A percentile compares a stretch with the other conserved stretches of the same genome.
phyloP scores from a whole-genome alignment of 1,284 basidiomycete species.

The Agroathelia rolfsii region DNA sequence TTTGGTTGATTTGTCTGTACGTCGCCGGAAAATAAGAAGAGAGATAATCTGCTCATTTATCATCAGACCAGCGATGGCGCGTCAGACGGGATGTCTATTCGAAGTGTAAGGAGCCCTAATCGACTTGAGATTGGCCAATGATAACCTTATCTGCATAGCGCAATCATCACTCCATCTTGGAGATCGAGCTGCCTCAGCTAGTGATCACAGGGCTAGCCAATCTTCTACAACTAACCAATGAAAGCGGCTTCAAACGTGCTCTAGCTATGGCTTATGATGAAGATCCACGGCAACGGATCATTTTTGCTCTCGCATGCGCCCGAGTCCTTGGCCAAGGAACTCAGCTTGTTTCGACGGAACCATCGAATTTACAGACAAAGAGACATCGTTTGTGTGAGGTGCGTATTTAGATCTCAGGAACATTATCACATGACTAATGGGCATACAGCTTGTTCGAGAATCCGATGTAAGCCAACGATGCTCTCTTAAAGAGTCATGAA shows the following conservation, averaged over 20 bases:
- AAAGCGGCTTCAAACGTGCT: constrained; percentile 85
- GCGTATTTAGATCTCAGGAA: constrained; percentile 16
- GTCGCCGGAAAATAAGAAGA: too few species aligned
- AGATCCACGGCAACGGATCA: constrained; percentile 64
- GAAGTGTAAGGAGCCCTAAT: too few species aligned
- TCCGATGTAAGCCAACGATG: constrained; percentile 44
- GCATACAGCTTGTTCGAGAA: constrained; percentile 59
- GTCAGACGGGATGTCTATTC: too few species aligned
- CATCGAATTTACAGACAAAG: too few species aligned
- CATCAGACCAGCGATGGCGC: too few species aligned
- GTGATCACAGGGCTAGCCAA: constrained; percentile 74
- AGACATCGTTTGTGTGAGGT: constrained; percentile 69
- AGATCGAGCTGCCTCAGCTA: constrained; percentile 57
- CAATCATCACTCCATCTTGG: too few species aligned
- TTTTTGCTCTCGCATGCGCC: constrained; percentile 85
- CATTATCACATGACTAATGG: constrained; percentile 8
- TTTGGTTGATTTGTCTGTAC: too few species aligned
- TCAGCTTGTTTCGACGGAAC: constrained; percentile 52
- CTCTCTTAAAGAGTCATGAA: constrained; percentile 2
- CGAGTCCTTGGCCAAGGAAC: constrained; percentile 77
- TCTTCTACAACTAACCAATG: constrained; percentile 77
- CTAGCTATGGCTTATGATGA: constrained; percentile 72
- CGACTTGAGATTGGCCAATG: too few species aligned
- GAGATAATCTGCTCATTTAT: too few species aligned
- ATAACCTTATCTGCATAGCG: too few species aligned